Evolutionary conservation across 139 green algal genomes (phyloP).

Genomic region (Coelastrella sp.): DNA sequence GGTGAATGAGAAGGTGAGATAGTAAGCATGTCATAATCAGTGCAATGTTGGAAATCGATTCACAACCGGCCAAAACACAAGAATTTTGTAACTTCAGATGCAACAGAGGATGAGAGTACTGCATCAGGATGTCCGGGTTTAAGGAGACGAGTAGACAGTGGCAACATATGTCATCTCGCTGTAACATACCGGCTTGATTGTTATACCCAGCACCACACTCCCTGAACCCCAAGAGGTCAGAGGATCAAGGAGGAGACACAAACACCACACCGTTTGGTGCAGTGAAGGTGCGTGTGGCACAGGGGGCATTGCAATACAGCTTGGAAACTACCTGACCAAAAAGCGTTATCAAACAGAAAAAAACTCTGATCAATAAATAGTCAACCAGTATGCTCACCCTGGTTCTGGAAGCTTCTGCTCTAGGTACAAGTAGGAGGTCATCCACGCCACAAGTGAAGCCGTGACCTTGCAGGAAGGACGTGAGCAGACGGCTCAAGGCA

Average conservation of each 20-base stretch:
- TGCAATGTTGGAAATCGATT: too few relatives aligned
- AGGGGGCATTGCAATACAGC: too few relatives aligned
- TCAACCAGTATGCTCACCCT: slow-evolving; percentile 18
- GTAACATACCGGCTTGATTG: neutral
- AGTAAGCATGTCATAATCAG: too few relatives aligned
- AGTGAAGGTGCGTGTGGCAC: too few relatives aligned
- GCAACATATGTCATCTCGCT: neutral
- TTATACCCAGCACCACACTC: neutral
- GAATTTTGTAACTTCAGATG: neutral
- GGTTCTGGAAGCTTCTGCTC: slow-evolving; percentile 1
- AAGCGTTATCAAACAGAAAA: too few relatives aligned
- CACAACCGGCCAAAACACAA: too few relatives aligned
- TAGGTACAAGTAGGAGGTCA: slow-evolving; percentile 85
- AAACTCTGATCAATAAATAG: neutral
- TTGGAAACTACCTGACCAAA: too few relatives aligned
- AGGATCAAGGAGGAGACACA: too few relatives aligned
- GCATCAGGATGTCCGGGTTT: neutral
- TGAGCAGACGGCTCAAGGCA: slow-evolving; percentile 90
- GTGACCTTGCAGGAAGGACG: slow-evolving; percentile 84
- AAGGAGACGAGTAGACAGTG: slow-evolving; percentile 29
- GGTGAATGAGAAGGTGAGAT: too few relatives aligned
- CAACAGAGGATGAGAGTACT: neutral
- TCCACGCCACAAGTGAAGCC: slow-evolving; percentile 97
- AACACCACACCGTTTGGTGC: too few relatives aligned
- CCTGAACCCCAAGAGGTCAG: slow-evolving; percentile 4